Evolutionary conservation across 805 yeast species (phyloP), one percentile per base, ranked within the genome.

Genomic region (Yarrowia sp.): DNA sequence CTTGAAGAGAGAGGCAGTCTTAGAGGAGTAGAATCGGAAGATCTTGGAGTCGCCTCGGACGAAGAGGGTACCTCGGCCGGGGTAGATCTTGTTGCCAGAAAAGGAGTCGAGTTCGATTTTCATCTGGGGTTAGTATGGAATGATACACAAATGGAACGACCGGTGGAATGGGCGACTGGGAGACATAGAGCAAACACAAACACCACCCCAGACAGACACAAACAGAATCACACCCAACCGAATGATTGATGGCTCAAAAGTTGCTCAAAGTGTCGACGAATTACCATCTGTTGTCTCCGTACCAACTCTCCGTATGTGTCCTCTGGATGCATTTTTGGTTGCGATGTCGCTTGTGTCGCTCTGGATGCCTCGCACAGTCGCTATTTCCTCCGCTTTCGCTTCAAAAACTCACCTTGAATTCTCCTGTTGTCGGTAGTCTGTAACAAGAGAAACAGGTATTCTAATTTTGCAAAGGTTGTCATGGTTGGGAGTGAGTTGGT

Each of bases 41-140:
- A 92, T 81, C 87, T 94, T 94, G 78, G 98, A 92, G 90, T 94
- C 99, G 76, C 98, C 98, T 84, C 99, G 91, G 81, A 94, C 91
- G 78, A 90, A 94, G 80, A 94, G 87, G 79, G 96, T 90, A 83
- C 99, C 98, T 86, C 97, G 90, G 83, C 99, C 99, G 85, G 99
- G 99, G 96, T 93, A 94, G 86, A 94, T 93, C 84, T 93, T 94
- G 77, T 93, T 82, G 81, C 99, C 99, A 76, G 99, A 93, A 85
- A 94, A 94, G 78, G 98, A 89, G 82, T 94, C 98, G 84, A 93
- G 84, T 88, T 94, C 99, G 82, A 94, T 90, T 96, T 94, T 94
- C 99, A 94, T 94, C 83, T 75, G 51, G n/a, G 13, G 61, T 55
- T 55, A 55, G 61, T 12, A 21, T 24, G 7, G 19, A 8, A 10